Evolutionary conservation across 345 rosid species (phyloP).

Genomic region (Adansonia digitata): DNA sequence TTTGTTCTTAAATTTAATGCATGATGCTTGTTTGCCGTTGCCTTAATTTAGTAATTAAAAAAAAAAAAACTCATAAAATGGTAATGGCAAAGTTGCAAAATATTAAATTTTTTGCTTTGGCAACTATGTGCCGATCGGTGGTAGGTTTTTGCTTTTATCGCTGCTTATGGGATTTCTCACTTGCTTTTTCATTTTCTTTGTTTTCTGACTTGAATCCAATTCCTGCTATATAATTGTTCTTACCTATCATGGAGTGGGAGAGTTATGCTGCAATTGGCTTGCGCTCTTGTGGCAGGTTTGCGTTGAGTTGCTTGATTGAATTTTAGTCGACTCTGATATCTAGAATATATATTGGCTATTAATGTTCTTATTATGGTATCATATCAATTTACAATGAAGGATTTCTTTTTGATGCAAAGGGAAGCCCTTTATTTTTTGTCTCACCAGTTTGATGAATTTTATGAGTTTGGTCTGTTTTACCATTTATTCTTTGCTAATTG

Average conservation of each 20-base stretch:
- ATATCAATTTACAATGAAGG: not conserved
- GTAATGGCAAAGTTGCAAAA: not conserved
- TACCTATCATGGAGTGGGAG: not conserved
- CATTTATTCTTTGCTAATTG: not conserved
- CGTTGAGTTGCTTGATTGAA: not conserved
- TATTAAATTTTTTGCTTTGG: not conserved
- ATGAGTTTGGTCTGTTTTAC: not conserved
- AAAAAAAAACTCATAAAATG: not conserved
- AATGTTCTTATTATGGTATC: not conserved
- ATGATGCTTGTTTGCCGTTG: not conserved
- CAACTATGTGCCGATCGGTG: not conserved
- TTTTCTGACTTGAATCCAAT: not conserved
- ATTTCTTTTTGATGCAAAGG: constrained; percentile 5
- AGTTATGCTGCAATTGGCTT: not conserved
- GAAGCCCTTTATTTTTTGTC: not conserved
- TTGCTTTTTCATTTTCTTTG: not conserved
- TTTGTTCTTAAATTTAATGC: not conserved
- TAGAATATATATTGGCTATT: not conserved
- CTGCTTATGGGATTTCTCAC: not conserved
- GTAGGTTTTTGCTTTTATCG: not conserved
- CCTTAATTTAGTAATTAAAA: not conserved
- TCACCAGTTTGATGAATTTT: not conserved
- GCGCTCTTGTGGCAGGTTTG: not conserved
- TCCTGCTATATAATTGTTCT: not conserved
- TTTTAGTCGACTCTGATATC: not conserved